phyloP scores from a whole-genome alignment of 1,284 basidiomycete genomes.

The Coniferiporia weirii region DNA sequence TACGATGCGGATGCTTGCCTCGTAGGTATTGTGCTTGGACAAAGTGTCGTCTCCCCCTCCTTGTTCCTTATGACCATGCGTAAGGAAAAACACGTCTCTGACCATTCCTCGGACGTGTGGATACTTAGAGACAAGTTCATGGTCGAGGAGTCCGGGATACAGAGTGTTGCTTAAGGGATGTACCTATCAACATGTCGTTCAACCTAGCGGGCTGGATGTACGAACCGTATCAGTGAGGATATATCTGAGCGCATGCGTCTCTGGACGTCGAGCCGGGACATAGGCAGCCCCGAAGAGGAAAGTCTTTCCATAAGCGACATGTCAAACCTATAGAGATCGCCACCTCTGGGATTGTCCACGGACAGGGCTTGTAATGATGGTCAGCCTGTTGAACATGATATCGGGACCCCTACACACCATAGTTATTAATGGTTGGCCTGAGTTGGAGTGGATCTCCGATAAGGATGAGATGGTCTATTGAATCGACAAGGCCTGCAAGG shows the following conservation, averaged over 20 bases:
- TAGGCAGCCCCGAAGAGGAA: slow-evolving; percentile 32
- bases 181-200: neutral
- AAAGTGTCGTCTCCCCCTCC: slow-evolving; percentile 49
- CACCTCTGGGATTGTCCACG: slow-evolving; percentile 33
- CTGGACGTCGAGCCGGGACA: slow-evolving; percentile 39
- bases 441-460: slow-evolving; percentile 72
- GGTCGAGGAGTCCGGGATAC: slow-evolving; percentile 55
- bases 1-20: slow-evolving; percentile 37
- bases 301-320: slow-evolving; percentile 45
- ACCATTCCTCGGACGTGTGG: slow-evolving; percentile 50
- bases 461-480: slow-evolving; percentile 57
- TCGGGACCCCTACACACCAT: slow-evolving; percentile 32
- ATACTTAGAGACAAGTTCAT: slow-evolving; percentile 44
- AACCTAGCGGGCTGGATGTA: neutral
- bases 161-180: slow-evolving; percentile 44
- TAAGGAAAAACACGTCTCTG: slow-evolving; percentile 55
- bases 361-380: slow-evolving; percentile 30
- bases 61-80: slow-evolving; percentile 50
- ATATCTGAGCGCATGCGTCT: slow-evolving; percentile 42
- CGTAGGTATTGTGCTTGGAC: slow-evolving; percentile 60
- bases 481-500: slow-evolving; percentile 54
- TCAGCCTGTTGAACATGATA: neutral
- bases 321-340: slow-evolving; percentile 38
- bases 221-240: slow-evolving; percentile 34
- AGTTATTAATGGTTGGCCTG: slow-evolving; percentile 61